Percentiles rank a stretch among this genome's conserved stretches.
phyloP scores from a whole-genome alignment of 768 basidiomycete species.

The Auricularia sp. region DNA sequence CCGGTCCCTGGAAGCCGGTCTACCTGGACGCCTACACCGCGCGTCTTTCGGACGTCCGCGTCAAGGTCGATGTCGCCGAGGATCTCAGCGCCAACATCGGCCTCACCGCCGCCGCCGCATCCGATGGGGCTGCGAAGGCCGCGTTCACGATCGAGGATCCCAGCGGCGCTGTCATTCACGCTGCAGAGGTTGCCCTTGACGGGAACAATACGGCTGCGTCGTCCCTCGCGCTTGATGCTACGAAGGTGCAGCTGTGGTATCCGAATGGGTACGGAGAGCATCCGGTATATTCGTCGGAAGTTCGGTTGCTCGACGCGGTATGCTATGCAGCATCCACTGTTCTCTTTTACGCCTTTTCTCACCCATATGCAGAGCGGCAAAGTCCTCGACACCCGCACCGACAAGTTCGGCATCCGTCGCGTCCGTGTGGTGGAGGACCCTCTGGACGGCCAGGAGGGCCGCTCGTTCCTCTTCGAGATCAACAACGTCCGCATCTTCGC shows the following conservation, averaged over 20 bases:
- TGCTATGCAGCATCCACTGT: constrained; percentile 8
- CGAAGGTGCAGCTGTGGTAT: constrained; percentile 72
- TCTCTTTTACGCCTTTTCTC: neutral
- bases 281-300: constrained; percentile 57
- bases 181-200: constrained; percentile 16
- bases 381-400: constrained; percentile 39
- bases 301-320: constrained; percentile 45
- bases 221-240: constrained; percentile 32
- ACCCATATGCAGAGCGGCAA: constrained; percentile 30
- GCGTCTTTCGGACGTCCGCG: constrained; percentile 55
- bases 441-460: constrained; percentile 62
- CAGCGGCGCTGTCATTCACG: constrained; percentile 21
- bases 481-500: constrained; percentile 84
- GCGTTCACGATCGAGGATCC: constrained; percentile 18
- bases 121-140: constrained; percentile 28
- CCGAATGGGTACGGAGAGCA: constrained; percentile 77
- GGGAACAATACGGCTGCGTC: constrained; percentile 35
- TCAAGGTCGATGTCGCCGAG: constrained; percentile 49
- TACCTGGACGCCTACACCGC: constrained; percentile 55
- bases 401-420: constrained; percentile 70
- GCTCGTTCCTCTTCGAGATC: constrained; percentile 82
- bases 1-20: constrained; percentile 82
- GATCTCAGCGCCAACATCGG: constrained; percentile 41
- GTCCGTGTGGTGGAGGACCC: constrained; percentile 68
- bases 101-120: constrained; percentile 29